Conservation (phyloP, 106 monocot species). For the Acanthochlamys bracteata region DNA sequence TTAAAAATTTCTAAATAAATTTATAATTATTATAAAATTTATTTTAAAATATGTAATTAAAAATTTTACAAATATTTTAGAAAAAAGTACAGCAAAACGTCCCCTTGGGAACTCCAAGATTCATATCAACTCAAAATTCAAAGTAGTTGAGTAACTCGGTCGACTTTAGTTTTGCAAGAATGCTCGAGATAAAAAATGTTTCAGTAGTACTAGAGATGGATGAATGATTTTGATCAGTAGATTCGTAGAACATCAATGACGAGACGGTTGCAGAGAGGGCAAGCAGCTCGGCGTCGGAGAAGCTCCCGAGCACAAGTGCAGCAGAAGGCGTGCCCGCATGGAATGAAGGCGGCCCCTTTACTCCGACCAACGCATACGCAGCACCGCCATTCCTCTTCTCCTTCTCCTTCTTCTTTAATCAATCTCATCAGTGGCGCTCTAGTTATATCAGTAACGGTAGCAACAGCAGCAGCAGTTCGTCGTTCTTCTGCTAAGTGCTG, state of each 20-base stretch:
- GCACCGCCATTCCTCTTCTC: constrained; percentile 13
- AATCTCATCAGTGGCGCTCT: too few relatives aligned
- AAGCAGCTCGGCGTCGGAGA: constrained; percentile 12
- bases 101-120: too few relatives aligned
- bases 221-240: constrained; percentile 9
- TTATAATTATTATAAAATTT: too few relatives aligned
- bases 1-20: too few relatives aligned
- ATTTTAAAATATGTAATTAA: too few relatives aligned
- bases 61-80: too few relatives aligned
- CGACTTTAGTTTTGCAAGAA: too few relatives aligned
- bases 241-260: constrained; percentile 35
- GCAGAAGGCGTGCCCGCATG: constrained; percentile 51
- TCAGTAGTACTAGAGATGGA: background rate
- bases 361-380: constrained; percentile 37
- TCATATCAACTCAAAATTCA: too few relatives aligned
- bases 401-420: background rate
- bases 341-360: constrained; percentile 24
- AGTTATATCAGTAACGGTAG: background rate
- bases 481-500: too few relatives aligned
- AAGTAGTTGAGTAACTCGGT: too few relatives aligned
- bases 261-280: constrained; percentile 33
- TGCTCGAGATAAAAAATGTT: too few relatives aligned
- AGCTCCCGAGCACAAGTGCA: constrained; percentile 35
- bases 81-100: too few relatives aligned
- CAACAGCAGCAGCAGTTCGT: background rate